Base-by-base conservation (phyloP, 75 land plant species). In the Adiantum capillusveneris region DNA sequence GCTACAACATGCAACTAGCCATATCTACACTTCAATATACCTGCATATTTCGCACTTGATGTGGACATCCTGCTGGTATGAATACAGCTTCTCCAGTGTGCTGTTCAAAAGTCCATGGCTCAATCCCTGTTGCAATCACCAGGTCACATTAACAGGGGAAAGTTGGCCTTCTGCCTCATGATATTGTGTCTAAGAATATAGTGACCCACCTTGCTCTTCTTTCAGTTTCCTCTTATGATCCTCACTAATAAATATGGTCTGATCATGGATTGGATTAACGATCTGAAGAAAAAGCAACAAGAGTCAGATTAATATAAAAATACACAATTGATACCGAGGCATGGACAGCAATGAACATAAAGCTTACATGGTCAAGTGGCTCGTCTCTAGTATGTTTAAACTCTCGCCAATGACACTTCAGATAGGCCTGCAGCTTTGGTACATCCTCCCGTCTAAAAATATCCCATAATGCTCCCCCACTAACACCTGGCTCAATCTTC, bases 381-480 rank as follows among this genome's bases (percentile, higher is more conserved):
- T 43, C 17, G 13, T 43, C 36, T 26, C 36, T 25, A 20, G 67
- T 60, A 29, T 84, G 82, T 37, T 76, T 72, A 58, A 87, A 87
- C 62, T 84, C 88, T 17, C 65, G 71, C 70, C 61, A 52, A 42
- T 87, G 85, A 48, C 70, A 69, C 11, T 59, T 39, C 58, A 87
- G 53, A 59, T 81, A 87, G 9, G 66, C 78, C 24, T 52, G 42
- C 43, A 87, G 63, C 42, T 79, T 76, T n/a, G 84, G 88, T n/a
- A 84, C 84, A 72, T 87, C 91, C 67, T 87, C 68, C 51, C 91
- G 67, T 7, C 88, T 68, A 62, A 73, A 87, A 16, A 87, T 87
- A 63, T 87, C 92, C 92, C 92, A 87, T 27, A 87, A 56, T 44
- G 92, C 92, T 57, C 89, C 88, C 44, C 89, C 92, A 73, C 58